phyloP scores from a whole-genome alignment of 2,329 filamentous ascomycete species.

The Trichoderma sp. region DNA sequence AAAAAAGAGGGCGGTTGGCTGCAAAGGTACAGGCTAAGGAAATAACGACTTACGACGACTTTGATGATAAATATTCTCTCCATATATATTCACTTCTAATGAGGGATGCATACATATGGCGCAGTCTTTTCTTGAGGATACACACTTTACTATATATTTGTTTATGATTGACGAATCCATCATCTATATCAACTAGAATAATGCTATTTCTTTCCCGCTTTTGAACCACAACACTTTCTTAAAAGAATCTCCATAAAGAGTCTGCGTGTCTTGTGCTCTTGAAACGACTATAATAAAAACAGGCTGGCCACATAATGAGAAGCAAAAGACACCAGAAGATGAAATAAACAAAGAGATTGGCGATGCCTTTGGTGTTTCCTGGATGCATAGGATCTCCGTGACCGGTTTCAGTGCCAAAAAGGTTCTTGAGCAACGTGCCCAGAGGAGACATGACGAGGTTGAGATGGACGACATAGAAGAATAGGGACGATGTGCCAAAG shows the following conservation, averaged over 20 bases:
- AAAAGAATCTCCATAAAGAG: conserved; percentile 48
- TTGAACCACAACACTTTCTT: neutral
- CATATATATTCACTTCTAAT: neutral
- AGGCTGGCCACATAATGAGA: conserved; percentile 41
- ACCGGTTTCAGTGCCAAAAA: conserved; percentile 37
- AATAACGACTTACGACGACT: conserved; percentile 6
- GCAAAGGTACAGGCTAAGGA: neutral
- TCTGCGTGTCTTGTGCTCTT: conserved; percentile 41
- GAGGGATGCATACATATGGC: neutral
- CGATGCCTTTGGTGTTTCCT: conserved; percentile 31
- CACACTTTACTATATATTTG: neutral
- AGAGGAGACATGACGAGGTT: conserved; percentile 29
- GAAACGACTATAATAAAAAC: conserved; percentile 42
- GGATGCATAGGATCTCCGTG: conserved; percentile 29
- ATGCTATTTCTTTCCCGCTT: neutral
- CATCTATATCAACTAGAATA: neutral
- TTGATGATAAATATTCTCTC: neutral
- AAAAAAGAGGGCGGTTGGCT: conserved; percentile 14
- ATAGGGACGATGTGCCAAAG: conserved; percentile 45
- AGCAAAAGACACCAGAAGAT: conserved; percentile 36
- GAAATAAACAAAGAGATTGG: conserved; percentile 39
- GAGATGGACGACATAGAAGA: conserved; percentile 45
- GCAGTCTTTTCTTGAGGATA: neutral
- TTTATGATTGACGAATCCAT: neutral
- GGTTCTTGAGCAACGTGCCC: conserved; percentile 25